Base-by-base conservation (phyloP, 306 rosid genomes). In the Cyamopsis tetragonoloba region DNA sequence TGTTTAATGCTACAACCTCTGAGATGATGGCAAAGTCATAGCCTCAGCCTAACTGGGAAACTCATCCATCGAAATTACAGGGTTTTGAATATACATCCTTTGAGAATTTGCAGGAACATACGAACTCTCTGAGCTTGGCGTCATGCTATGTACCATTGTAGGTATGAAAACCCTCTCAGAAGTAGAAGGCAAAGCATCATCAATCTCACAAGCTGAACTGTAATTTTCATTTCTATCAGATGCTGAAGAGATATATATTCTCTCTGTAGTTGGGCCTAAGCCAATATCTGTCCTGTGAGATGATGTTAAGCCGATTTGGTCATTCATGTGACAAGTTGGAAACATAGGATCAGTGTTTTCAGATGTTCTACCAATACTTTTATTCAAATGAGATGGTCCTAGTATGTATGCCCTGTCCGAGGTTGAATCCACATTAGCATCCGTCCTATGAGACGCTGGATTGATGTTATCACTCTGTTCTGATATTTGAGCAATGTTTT, bases 41-140 rank as follows among this genome's bases (percentile, higher is more conserved):
- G 84, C 63, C 13, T 68, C 56, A 50, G 78, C 84, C 74, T 82
- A 83, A 77, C 82, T 26, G 22, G 86, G 74, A 77, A 77, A 83
- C 70, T 83, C 87, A 63, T 79, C 84, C 71, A 73, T 70, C 43
- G 88, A 70, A 26, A 79, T 59, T 41, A 83, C 50, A n/a, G 79
- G 48, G 75, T 73, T 83, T 58, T 80, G 85, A 70, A 66, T 24
- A 30, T 81, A 83, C 80, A 77, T 68, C 73, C 80, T 82, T 46
- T 72, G 85, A 58, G 88, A 60, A 42, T 70, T 62, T 17, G 81
- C 43, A 12, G 84, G 80, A 68, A 70, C 60, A 67, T 79, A 72
- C 32, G 75, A 51, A 49, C 84, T 77, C 80, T 81, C 92, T 4
- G 91, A 75, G 12, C 72, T 76, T 2, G 71, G 46, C 8, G 47